Evolutionary conservation across 495 filamentous ascomycete species (phyloP), one percentile per base, ranked within the genome.

Genomic region (Lophiotrema nucula): DNA sequence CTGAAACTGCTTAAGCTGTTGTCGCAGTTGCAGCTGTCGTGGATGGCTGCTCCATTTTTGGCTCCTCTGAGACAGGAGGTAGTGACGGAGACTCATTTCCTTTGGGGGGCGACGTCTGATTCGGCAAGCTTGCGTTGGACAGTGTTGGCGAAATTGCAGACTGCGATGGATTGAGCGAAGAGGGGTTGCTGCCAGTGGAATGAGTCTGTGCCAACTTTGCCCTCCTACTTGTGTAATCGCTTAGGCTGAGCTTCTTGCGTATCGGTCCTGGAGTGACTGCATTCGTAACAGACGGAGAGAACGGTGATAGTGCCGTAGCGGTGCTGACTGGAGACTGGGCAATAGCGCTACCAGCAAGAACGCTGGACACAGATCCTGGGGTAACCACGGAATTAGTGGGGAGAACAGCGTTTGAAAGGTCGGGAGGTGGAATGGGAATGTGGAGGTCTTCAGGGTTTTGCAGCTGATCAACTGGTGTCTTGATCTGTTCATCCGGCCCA

Each of bases 161-260:
- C 16, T 28, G 44, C 8, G 51, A 37, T 3, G 16, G 28, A 8
- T 22, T 43, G 21, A 55, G 23, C 5, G 51, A 24, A 2, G 58
- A 49, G 6, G 8, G 44, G 1, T 41, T 54, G 8, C 18, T 15
- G 4, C 18, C 2, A 22, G 42, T 15, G 13, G 56, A 37, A 8
- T 49, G 41, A 22, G 37, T 50, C 33, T 64, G 55, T 8, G 35
- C 49, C 31, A 60, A 26, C 43, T 64, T 69, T 38, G 77, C 77
- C 65, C 72, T 79, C 55, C 78, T 70, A 58, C 76, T 81, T 51
- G 78, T 80, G 54, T 89, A 90, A 64, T 88, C 87, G 68, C 85
- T 85, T n/a, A 89, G 66, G 60, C 83, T 90, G 33, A 90, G 85
- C 74, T 89, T 90, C 72, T 76, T 80, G 31, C 83, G 82, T 33